Evolutionary conservation across 1,139 yeast species (phyloP), one percentile per base, ranked within the genome.

Genomic region (Nakaseomyces kungkrabaensis): DNA sequence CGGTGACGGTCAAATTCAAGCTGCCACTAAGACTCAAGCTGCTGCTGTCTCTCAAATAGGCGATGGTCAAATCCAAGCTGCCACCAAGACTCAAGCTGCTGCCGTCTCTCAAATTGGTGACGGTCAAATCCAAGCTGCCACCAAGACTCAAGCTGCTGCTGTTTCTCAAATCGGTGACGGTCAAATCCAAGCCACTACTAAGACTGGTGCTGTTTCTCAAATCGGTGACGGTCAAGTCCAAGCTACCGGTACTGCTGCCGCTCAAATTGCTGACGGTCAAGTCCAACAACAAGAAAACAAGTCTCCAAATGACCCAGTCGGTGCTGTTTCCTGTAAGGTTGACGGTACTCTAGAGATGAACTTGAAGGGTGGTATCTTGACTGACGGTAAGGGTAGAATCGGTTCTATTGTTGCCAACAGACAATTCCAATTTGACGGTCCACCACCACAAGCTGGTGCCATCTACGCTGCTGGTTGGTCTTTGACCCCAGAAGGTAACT

Each of bases 391-490:
- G 52, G 87, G 87, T 53, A 81, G 92, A 79, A 72, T 84, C 57
- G 92, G 92, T 65, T 79, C 89, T 52, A 83, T 84, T 69, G 92
- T 84, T 62, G 85, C 90, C 55, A 83, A 83, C 82, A 79, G 84
- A 74, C 92, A 84, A 75, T 83, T 84, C 83, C 92, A 84, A 74
- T 84, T 84, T 63, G 92, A 84, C 66, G 90, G 89, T 68, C 90
- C 90, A 59, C 87, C 88, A 70, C 89, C 89, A 61, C 92, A 83
- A 76, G 88, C 89, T 52, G 92, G 90, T 70, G 76, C 88, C 59
- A 80, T 83, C 69, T 82, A 80, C 70, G 90, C 90, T 67, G 85
- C 81, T 54, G 90, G 92, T 58, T 84, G 90, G 90, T 73, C 84
- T 48, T 68, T 82, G 58, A 73, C 81, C 52, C 61, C 67, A 51